Evolutionary conservation across 2,329 filamentous ascomycete species (phyloP), one percentile per base, ranked within the genome.

Genomic region (Conoideocrella luteorostrata): DNA sequence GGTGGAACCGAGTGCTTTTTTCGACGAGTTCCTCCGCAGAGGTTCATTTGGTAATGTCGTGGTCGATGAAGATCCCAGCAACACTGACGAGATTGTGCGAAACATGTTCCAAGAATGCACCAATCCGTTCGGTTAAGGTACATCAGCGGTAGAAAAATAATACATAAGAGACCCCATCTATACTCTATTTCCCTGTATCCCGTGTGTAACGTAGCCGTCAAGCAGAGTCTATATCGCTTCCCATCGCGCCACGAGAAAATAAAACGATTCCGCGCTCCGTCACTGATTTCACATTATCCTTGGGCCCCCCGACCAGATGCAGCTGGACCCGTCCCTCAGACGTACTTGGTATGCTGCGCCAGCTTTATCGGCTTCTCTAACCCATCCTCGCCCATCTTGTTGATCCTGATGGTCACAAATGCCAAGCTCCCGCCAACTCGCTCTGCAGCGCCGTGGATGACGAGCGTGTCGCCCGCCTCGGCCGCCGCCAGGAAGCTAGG

Each of bases 261-360:
- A n/a, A n/a, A n/a, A n/a, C n/a, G n/a, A n/a, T n/a, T n/a, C n/a
- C n/a, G n/a, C n/a, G n/a, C n/a, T n/a, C n/a, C n/a, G n/a, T n/a
- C n/a, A n/a, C n/a, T n/a, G n/a, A n/a, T n/a, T n/a, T n/a, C n/a
- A n/a, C n/a, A n/a, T n/a, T n/a, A n/a, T n/a, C n/a, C n/a, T n/a
- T n/a, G n/a, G n/a, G n/a, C n/a, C n/a, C n/a, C n/a, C n/a, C n/a
- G n/a, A n/a, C n/a, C n/a, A n/a, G n/a, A n/a, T n/a, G 13, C 42
- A 46, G 32, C 39, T 43, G 24, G 50, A 48, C 11, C 54, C 41
- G 45, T 56, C 17, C 53, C 48, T 39, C 53, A 57, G 12, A 67
- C 62, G 51, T 63, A 86, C 62, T 87, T 86, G 3, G 83, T 86
- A 57, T 88, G 84, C 43, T 82, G 82, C 4, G 74, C 80, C 12